Base-by-base conservation (phyloP, 345 rosid genomes). In the Adansonia digitata region DNA sequence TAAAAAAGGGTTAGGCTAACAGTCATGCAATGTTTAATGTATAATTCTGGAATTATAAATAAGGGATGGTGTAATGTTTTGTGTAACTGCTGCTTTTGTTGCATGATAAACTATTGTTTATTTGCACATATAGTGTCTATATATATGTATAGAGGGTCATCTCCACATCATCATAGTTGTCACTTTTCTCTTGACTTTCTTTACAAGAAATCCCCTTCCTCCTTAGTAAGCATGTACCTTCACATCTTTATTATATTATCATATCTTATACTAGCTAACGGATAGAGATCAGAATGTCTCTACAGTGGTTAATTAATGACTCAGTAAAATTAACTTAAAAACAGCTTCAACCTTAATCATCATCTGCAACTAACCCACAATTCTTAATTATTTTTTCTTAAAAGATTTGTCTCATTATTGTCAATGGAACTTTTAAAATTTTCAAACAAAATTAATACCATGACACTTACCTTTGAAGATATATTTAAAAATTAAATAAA, bases 151-250 rank as follows among this genome's bases (percentile, higher is more conserved):
- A 26, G 27, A 4, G 27, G 63, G 18, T n/a, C 37, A 59, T 12
- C 39, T 59, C 64, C 39, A 59, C 39, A 17, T 69, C 57, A 48
- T 69, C 72, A 46, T 46, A 48, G 72, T 69, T 68, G 57, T 68
- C 72, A 17, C 26, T 69, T 69, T 27, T 68, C 15, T 45, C 20
- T 12, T 45, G 7, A 26, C 72, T 67, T 68, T 46, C 40, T 15
- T 46, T 10, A 27, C 22, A 68, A 68, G 72, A 45, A 68, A 45
- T 43, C 1, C 37, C 34, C 34, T 24, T 67, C 39, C 1, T 61
- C 37, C 10, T 22, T 24, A 7, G 66, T 65, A 22, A 35, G 15
- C 45, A 31, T 8, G 8, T n/a, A 0, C 6, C 1, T 42, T 2
- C 2, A 18, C 26, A 3, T 37, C 0, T 48, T 43, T 43, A 34